Percentiles rank a stretch among this genome's conserved stretches.
These are phyloP conservation scores for Lunasporangiospora selenospora DNA, from an alignment of 192 early-diverging fungal species.

Conservation along the genomic window DNA sequence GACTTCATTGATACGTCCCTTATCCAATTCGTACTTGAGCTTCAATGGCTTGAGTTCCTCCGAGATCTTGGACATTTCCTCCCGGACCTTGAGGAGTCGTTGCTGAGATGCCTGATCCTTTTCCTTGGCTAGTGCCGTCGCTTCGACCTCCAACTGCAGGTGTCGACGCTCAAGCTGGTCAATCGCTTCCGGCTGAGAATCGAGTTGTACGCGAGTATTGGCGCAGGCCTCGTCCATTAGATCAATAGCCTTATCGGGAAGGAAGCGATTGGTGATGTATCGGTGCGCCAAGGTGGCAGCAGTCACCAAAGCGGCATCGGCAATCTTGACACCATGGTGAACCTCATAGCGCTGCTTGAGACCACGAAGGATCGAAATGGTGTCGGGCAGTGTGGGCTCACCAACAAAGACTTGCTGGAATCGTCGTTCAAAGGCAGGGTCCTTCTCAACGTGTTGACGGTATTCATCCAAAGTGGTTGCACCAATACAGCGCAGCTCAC, in stretches of 20 bases:
- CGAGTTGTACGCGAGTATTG: conserved; percentile 93
- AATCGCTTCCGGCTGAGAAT: conserved; percentile 96
- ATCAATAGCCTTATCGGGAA: conserved; percentile 88
- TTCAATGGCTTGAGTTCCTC: conserved; percentile 93
- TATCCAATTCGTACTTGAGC: conserved; percentile 84
- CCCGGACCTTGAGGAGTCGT: conserved; percentile 78
- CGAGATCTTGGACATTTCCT: conserved; percentile 82
- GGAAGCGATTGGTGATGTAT: conserved; percentile 75
- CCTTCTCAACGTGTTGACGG: conserved; percentile 89
- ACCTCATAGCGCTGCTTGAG: conserved; percentile 84
- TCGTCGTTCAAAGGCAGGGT: conserved; percentile 82
- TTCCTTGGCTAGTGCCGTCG: conserved; percentile 92
- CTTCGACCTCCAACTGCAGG: conserved; percentile 96
- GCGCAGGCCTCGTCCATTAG: conserved; percentile 96
- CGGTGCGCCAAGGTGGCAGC: conserved; percentile 78
- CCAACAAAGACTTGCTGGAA: conserved; percentile 86
- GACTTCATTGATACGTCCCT: conserved; percentile 88
- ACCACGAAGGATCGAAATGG: conserved; percentile 82
- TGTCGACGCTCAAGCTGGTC: conserved; percentile 93
- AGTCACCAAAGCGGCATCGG: conserved; percentile 76
- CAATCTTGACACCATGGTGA: conserved; percentile 83
- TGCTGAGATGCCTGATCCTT: conserved; percentile 84
- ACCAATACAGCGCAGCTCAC: conserved; percentile 94
- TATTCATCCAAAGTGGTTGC: conserved; percentile 97
- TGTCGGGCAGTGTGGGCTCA: conserved; percentile 75